These are phyloP conservation scores for Xylaria acuta DNA, from an alignment of 495 filamentous ascomycete species.

Conservation along the genomic window DNA sequence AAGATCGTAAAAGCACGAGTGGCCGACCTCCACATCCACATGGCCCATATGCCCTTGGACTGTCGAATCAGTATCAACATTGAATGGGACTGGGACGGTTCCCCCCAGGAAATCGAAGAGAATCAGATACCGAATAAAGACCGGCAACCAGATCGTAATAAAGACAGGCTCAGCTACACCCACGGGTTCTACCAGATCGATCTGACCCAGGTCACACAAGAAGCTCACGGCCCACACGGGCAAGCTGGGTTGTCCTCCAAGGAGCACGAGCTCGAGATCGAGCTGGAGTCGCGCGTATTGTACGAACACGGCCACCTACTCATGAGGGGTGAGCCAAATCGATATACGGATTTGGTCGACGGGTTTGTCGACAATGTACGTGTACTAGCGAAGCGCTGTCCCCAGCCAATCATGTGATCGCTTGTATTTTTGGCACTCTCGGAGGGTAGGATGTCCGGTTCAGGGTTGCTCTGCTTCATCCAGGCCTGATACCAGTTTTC, in stretches of 20 bases:
- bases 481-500: not conserved
- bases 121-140: constrained; percentile 46
- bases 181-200: constrained; percentile 87
- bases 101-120: constrained; percentile 60
- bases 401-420: constrained; percentile 9
- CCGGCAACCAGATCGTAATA: constrained; percentile 68
- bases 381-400: constrained; percentile 60
- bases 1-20: constrained; percentile 89
- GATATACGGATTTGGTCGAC: constrained; percentile 76
- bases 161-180: constrained; percentile 87
- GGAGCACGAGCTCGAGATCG: constrained; percentile 89
- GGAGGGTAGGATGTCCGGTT: not conserved
- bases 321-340: constrained; percentile 62
- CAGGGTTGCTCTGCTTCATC: not conserved
- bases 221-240: constrained; percentile 24
- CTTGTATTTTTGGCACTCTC: not conserved
- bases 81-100: constrained; percentile 84
- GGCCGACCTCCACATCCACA: constrained; percentile 81
- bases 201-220: constrained; percentile 75
- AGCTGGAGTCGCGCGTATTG: constrained; percentile 71
- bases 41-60: constrained; percentile 74
- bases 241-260: constrained; percentile 52
- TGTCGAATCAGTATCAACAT: constrained; percentile 89
- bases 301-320: constrained; percentile 72
- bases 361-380: constrained; percentile 86